These are phyloP conservation scores for Penicillium egyptiacum DNA, from an alignment of 495 filamentous ascomycete genomes.

Conservation along the genomic window DNA sequence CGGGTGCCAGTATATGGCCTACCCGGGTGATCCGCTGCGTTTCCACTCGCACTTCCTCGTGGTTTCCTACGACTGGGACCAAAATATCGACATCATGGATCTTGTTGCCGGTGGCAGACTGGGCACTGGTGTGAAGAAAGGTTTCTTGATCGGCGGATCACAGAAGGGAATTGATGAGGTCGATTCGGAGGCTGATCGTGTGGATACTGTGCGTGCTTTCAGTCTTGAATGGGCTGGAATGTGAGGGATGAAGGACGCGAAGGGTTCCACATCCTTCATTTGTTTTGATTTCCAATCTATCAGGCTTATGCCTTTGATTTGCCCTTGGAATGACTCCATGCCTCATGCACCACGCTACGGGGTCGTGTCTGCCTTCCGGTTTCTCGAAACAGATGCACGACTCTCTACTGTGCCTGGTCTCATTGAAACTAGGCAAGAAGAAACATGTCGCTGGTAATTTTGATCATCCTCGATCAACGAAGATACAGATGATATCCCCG, in stretches of 20 bases:
- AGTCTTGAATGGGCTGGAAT: constrained; percentile 85
- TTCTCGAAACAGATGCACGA: background rate
- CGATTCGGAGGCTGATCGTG: constrained; percentile 24
- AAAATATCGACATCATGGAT: constrained; percentile 79
- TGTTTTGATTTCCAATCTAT: background rate
- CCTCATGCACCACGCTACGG: background rate
- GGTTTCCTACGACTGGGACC: constrained; percentile 76
- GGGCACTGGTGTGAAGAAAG: constrained; percentile 95
- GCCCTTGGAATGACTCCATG: background rate
- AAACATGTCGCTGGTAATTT: background rate
- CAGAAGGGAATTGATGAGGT: constrained; percentile 31
- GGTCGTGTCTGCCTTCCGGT: background rate
- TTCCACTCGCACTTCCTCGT: constrained; percentile 93
- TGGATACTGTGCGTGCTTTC: constrained; percentile 60
- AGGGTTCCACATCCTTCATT: background rate
- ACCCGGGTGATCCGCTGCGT: constrained; percentile 90
- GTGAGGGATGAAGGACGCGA: constrained; percentile 40
- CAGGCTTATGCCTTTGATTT: background rate
- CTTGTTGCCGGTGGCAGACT: constrained; percentile 82
- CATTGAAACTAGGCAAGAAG: too few species aligned
- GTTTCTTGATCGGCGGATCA: constrained; percentile 78
- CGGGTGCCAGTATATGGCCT: constrained; percentile 89
- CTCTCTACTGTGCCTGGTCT: background rate
- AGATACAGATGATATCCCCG: background rate
- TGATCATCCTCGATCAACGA: background rate